Conservation (phyloP, 345 rosid genomes). For the Gynandropsis gynandra region DNA sequence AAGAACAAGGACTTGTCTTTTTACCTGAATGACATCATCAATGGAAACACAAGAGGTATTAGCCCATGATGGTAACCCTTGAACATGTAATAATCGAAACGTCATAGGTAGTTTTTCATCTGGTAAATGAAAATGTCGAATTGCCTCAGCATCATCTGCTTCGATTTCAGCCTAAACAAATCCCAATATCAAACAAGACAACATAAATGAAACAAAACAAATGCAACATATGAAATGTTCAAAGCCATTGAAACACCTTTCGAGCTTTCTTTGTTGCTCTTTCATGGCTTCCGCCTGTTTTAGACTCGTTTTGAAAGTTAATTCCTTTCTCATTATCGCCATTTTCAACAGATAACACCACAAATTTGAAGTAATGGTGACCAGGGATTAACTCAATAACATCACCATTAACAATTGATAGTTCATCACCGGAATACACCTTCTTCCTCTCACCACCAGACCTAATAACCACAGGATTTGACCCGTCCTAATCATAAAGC, state of each 20-base stretch:
- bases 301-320: constrained; percentile 13
- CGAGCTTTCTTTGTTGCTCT: constrained; percentile 42
- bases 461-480: constrained; percentile 72
- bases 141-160: constrained; percentile 35
- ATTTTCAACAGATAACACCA: constrained; percentile 24
- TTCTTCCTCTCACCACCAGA: constrained; percentile 52
- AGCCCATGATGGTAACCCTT: constrained; percentile 80
- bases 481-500: constrained; percentile 46
- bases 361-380: constrained; percentile 53
- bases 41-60: constrained; percentile 84
- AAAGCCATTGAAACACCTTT: constrained; percentile 20
- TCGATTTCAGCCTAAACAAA: constrained; percentile 30
- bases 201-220: background rate
- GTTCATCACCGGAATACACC: constrained; percentile 39
- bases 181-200: constrained; percentile 10
- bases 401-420: constrained; percentile 39
- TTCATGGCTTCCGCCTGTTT: constrained; percentile 14
- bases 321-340: constrained; percentile 26
- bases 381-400: constrained; percentile 85
- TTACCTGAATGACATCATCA: constrained; percentile 74
- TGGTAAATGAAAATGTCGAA: constrained; percentile 39
- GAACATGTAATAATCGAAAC: constrained; percentile 63
- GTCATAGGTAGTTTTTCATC: constrained; percentile 40
- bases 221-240: background rate
- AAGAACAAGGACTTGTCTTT: background rate